Evolutionary conservation across 768 basidiomycete species (phyloP).

Genomic region (Rhodotorula diobovata): DNA sequence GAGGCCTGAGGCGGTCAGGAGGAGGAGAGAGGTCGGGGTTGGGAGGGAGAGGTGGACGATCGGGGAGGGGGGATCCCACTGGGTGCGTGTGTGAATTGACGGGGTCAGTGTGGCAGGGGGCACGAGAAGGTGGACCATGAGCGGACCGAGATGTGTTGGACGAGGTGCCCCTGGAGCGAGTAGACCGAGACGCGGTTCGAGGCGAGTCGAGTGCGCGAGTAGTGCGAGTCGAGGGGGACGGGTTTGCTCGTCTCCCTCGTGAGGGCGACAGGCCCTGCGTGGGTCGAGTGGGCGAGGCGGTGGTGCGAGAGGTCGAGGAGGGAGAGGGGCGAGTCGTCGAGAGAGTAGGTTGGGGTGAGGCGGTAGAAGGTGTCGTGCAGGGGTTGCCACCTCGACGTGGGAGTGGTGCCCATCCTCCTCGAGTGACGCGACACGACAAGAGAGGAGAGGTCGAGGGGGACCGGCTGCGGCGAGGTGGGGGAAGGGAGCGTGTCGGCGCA

Average conservation of each 20-base stretch:
- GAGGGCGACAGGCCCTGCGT: conserved; percentile 84
- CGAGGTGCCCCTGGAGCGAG: conserved; percentile 71
- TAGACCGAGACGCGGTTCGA: conserved; percentile 77
- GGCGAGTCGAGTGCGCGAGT: conserved; percentile 41
- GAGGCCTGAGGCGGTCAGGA: conserved; percentile 85
- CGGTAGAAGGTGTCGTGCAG: conserved; percentile 72
- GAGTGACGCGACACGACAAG: no score
- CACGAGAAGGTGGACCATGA: no score
- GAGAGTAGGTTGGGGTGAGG: conserved; percentile 73
- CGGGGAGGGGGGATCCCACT: conserved; percentile 49
- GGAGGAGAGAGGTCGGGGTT: conserved; percentile 69
- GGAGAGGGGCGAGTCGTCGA: conserved; percentile 58
- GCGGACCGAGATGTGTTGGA: conserved; percentile 45
- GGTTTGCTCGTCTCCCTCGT: conserved; percentile 81
- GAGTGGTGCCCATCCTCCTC: conserved; percentile 43
- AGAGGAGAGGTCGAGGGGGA: no score
- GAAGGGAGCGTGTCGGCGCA: no score
- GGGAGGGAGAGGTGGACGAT: conserved; percentile 58
- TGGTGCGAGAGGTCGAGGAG: conserved; percentile 69
- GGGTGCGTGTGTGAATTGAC: no score
- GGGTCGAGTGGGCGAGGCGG: conserved; percentile 70
- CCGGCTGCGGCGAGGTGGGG: no score
- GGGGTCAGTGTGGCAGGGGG: no score
- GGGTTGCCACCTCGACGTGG: conserved; percentile 80
- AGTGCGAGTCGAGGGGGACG: conserved; percentile 57